Evolutionary conservation across 2,329 filamentous ascomycete species (phyloP), one percentile per base, ranked within the genome.

Genomic region (Microascus cirrosus): DNA sequence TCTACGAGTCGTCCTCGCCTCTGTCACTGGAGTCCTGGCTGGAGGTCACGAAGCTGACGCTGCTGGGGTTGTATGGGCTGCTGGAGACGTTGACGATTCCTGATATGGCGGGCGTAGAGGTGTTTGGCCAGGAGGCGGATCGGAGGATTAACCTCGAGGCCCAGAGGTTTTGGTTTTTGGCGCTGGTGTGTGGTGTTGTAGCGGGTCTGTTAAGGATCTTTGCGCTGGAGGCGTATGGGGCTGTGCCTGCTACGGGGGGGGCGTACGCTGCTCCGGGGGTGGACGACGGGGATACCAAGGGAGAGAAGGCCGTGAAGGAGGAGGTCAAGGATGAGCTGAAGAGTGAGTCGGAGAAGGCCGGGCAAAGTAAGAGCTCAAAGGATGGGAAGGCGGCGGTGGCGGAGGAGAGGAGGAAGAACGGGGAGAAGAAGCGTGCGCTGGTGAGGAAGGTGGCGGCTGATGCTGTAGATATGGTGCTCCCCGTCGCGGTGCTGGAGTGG

Each of bases 151-250:
- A 81, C 53, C 60, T 78, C 24, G 84, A 90, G 69, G 81, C 80
- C 0, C 82, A 87, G 70, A 78, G 82, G 56, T 84, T 87, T 69
- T 91, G 87, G 87, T 80, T 89, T 61, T 80, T 84, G 45, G 78
- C 79, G 0, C 71, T 90, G 24, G 71, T 71, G 12, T 77, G 79
- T 59, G 81, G 78, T 1, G 70, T 81, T 0, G 50, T 78, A 2
- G 64, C 73, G 25, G 71, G 73, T 1, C 34, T 74, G 35, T 62
- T 81, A 60, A 69, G 73, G 60, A 65, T 81, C 45, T 59, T 71
- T n/a, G 68, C 67, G 52, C 60, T 74, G 13, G 60, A 71, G 34
- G 69, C 69, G 6, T 67, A 68, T 25, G 66, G 68, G 20, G 69
- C 73, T 2, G 69, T 72, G 10, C 69, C 73, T 8, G 62, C 63